A percentile compares a stretch with the other conserved stretches of the same genome.
phyloP scores from a whole-genome alignment of 768 basidiomycete genomes.

The Lactarius deliciosus region DNA sequence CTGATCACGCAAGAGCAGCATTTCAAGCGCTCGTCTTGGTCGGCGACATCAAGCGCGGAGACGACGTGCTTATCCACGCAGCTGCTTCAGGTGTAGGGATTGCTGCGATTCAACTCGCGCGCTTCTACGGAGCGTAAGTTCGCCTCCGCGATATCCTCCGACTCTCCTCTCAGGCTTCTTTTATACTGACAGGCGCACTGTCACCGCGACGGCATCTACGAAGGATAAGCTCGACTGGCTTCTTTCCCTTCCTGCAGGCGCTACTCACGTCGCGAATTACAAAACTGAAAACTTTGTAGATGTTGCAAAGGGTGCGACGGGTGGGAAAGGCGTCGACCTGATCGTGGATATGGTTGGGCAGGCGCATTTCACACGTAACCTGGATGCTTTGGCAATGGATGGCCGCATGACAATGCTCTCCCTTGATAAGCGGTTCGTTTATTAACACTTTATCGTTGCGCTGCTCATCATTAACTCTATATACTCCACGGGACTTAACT shows the following conservation, averaged over 20 bases:
- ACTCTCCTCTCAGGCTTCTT: slow-evolving; percentile 14
- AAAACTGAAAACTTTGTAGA: slow-evolving; percentile 78
- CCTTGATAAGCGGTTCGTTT: slow-evolving; percentile 60
- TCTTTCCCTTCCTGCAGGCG: slow-evolving; percentile 59
- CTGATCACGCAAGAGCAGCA: slow-evolving; percentile 38
- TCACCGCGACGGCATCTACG: slow-evolving; percentile 85
- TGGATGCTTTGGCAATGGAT: slow-evolving; percentile 66
- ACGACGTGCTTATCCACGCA: slow-evolving; percentile 85
- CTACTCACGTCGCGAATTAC: slow-evolving; percentile 82
- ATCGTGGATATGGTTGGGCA: slow-evolving; percentile 83
- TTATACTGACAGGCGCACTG: slow-evolving; percentile 47
- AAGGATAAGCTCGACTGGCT: slow-evolving; percentile 81
- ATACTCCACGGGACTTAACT: slow-evolving; percentile 18
- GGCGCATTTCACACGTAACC: slow-evolving; percentile 71
- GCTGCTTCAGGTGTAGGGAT: slow-evolving; percentile 90
- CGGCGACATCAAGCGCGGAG: slow-evolving; percentile 64
- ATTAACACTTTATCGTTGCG: neutral
- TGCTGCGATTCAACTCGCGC: slow-evolving; percentile 84
- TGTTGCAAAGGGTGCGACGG: slow-evolving; percentile 66
- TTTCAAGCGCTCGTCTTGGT: slow-evolving; percentile 65
- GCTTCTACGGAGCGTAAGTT: slow-evolving; percentile 69
- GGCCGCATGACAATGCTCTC: slow-evolving; percentile 73
- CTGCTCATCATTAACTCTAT: slow-evolving; percentile 31
- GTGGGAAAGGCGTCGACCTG: slow-evolving; percentile 73
- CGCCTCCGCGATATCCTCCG: slow-evolving; percentile 9